These are phyloP conservation scores for Fusarium brevicatenulatum DNA, from an alignment of 2,329 filamentous ascomycete genomes.

Conservation along the genomic window DNA sequence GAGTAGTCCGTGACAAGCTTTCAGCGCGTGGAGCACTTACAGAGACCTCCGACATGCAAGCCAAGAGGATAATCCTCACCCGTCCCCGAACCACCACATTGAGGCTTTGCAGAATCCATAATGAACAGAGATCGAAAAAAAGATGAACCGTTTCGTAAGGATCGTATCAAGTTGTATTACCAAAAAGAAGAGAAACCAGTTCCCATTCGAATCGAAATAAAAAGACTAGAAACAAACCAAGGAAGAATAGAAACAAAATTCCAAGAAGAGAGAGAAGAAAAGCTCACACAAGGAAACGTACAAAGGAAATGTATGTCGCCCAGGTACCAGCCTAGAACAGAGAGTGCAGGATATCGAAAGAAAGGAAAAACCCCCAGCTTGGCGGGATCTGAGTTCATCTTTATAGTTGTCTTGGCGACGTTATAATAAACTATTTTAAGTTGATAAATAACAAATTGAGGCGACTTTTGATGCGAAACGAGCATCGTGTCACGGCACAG, in stretches of 20 bases:
- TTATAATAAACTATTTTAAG: constrained; percentile 33
- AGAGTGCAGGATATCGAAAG: constrained; percentile 12
- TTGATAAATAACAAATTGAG: not conserved
- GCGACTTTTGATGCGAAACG: constrained; percentile 7
- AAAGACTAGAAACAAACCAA: not conserved
- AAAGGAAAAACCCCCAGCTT: not conserved
- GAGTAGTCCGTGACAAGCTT: constrained; percentile 8
- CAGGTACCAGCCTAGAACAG: constrained; percentile 30
- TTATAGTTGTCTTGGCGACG: not conserved
- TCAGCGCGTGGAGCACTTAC: constrained; percentile 28
- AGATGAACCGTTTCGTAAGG: constrained; percentile 1
- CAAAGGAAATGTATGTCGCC: constrained; percentile 14
- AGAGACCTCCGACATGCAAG: constrained; percentile 46
- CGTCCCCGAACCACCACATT: constrained; percentile 38
- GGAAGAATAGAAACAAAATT: not conserved
- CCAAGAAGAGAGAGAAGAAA: not conserved
- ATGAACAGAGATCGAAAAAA: not conserved
- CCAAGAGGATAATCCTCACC: constrained; percentile 42
- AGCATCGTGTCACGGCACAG: constrained; percentile 6
- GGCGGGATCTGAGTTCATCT: not conserved
- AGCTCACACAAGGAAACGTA: constrained; percentile 12
- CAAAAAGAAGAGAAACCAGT: constrained; percentile 7
- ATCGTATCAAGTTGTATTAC: not conserved
- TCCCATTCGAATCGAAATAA: not conserved
- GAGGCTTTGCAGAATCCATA: constrained; percentile 40